Evolutionary conservation across 73 alveolate genomes (phyloP).

Genomic region (Uronychia setigera): DNA sequence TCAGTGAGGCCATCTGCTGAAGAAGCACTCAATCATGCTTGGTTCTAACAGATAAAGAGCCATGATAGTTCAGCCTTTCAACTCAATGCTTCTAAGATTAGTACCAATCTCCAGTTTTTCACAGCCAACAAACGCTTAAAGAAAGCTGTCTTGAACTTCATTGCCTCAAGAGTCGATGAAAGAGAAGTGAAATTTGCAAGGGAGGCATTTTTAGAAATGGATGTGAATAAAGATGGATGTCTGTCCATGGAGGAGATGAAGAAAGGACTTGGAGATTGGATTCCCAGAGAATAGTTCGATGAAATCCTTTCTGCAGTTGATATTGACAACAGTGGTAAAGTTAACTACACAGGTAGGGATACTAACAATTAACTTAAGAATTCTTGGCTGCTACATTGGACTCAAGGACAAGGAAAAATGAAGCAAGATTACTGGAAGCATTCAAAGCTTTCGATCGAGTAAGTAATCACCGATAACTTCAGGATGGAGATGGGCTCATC

Average conservation of each 20-base stretch:
- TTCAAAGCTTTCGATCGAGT: conserved; percentile 70
- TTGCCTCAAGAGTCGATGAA: conserved; percentile 50
- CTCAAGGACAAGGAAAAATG: conserved; percentile 40
- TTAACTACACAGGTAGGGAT: conserved; percentile 69
- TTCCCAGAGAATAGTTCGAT: conserved; percentile 39
- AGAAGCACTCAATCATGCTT: conserved; percentile 66
- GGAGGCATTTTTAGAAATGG: conserved; percentile 64
- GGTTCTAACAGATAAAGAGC: conserved; percentile 9
- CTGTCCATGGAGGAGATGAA: conserved; percentile 67
- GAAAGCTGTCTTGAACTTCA: conserved; percentile 55
- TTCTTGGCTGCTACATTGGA: conserved; percentile 82
- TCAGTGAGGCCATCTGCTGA: conserved; percentile 58
- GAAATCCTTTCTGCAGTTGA: conserved; percentile 66
- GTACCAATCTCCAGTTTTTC: neutral
- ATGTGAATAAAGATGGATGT: conserved; percentile 78
- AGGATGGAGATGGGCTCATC: too few relatives aligned
- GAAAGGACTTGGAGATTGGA: conserved; percentile 59
- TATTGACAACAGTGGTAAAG: conserved; percentile 60
- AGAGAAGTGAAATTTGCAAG: conserved; percentile 52
- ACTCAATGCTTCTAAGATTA: conserved; percentile 13
- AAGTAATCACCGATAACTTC: too few relatives aligned
- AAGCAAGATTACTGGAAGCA: conserved; percentile 65
- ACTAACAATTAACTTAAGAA: too few relatives aligned
- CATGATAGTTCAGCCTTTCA: conserved; percentile 27
- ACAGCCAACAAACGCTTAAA: conserved; percentile 34